Evolutionary conservation across 2,329 filamentous ascomycete genomes (phyloP).

Genomic region (Pseudogymnoascus sp.): DNA sequence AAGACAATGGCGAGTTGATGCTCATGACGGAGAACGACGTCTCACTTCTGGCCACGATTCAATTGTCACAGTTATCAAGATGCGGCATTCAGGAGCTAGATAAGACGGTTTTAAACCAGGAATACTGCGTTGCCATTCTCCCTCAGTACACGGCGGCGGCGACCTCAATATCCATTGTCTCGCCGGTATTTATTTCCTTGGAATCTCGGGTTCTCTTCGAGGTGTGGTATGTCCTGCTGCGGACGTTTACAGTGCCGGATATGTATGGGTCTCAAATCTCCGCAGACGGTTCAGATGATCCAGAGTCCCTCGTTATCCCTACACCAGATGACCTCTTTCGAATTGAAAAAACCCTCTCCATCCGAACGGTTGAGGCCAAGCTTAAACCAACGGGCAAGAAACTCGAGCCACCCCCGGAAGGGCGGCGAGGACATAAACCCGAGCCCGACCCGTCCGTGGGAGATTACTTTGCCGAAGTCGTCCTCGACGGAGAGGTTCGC

Average conservation of each 20-base stretch:
- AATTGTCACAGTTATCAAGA: constrained; percentile 78
- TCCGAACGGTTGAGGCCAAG: constrained; percentile 55
- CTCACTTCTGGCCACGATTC: constrained; percentile 70
- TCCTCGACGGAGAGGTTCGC: constrained; percentile 70
- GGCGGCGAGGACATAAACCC: constrained; percentile 20
- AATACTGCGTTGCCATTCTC: constrained; percentile 91
- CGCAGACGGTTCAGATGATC: constrained; percentile 10
- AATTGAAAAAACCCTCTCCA: constrained; percentile 50
- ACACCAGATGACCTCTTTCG: constrained; percentile 44
- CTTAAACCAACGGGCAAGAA: constrained; percentile 27
- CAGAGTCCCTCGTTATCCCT: constrained; percentile 10
- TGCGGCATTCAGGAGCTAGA: constrained; percentile 87
- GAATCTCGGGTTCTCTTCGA: constrained; percentile 88
- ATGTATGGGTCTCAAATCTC: constrained; percentile 50
- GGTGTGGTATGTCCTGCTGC: constrained; percentile 88
- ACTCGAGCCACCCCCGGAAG: constrained; percentile 16
- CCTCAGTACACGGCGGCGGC: constrained; percentile 77
- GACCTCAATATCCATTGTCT: constrained; percentile 63
- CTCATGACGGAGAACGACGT: constrained; percentile 80
- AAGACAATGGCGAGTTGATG: constrained; percentile 91
- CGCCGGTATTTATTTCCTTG: constrained; percentile 82
- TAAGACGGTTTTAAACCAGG: constrained; percentile 80
- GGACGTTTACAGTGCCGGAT: constrained; percentile 86
- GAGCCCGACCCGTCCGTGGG: constrained; percentile 44
- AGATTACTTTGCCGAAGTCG: constrained; percentile 71